Base-by-base conservation (phyloP, 768 basidiomycete genomes). In the Tricholoma bakamatsutake region DNA sequence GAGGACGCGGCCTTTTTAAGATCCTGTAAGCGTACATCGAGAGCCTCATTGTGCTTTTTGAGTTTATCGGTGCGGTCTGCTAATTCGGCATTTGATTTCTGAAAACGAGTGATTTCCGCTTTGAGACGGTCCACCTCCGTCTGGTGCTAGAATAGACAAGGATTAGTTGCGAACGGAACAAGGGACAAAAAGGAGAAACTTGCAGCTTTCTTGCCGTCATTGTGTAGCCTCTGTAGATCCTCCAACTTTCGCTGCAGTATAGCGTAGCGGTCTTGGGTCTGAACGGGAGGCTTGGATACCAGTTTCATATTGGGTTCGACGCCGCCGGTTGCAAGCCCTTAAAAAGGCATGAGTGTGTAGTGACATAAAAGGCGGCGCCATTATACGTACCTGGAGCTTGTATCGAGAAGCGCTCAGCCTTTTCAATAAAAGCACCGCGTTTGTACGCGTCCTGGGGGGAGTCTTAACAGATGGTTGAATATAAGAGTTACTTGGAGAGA, bases 151-250 rank as follows among this genome's bases (percentile, higher is more conserved):
- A 30, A 30, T 8, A 18, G 7, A 49, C 24, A 56, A 28, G 49
- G 50, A 50, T 51, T n/a, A 45, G n/a, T 8, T 37, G 28, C 45
- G 24, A 45, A 13, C 35, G 17, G 24, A 12, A n/a, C 17, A 13
- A 21, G 12, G n/a, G 13, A 47, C 12, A 33, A 43, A 34, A 5
- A 39, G 43, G 39, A 21, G 24, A 27, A 9, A 69, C 82, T 60
- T 64, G 88, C 88, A 48, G 73, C 56, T 73, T 79, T 84, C 78
- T 87, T 89, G 55, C 78, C 80, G 3, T 88, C 85, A 37, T 74
- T 68, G 62, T 85, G 84, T n/a, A 83, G 66, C 53, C 67, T 70
- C 69, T 88, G 83, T 5, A 88, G 66, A 13, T 85, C 81, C 33
- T 85, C 82, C 0, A 90, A 76, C 60, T 85, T 84, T 58, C 74